Conservation (phyloP, 225 moss, liverwort and hornwort species). For the Thuidium tamariscinum region DNA sequence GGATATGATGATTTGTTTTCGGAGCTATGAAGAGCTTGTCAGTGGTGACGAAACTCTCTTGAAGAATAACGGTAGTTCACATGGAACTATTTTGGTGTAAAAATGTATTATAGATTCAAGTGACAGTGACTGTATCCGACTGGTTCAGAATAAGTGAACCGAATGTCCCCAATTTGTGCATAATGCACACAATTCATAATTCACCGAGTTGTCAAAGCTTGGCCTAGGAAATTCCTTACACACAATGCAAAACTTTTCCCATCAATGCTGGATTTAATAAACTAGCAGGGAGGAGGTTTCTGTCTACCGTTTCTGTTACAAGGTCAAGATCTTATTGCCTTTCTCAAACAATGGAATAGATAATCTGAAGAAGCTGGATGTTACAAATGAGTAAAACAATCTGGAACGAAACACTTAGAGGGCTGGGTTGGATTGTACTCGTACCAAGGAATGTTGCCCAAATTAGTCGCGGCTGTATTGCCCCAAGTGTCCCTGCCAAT, state of each 20-base stretch:
- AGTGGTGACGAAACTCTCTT: background rate
- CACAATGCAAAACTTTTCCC: background rate
- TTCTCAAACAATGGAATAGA: background rate
- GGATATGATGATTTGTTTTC: background rate
- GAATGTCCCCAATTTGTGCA: background rate
- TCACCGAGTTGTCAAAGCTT: background rate
- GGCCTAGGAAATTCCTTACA: background rate
- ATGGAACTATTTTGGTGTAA: background rate
- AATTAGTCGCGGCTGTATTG: background rate
- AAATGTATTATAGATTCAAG: background rate
- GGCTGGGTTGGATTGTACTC: background rate
- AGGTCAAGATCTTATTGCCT: background rate
- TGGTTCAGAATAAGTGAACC: background rate
- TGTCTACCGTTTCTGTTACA: background rate
- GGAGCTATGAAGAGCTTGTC: background rate
- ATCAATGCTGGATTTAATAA: background rate
- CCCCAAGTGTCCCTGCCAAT: background rate
- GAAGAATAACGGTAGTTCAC: background rate
- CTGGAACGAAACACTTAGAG: background rate
- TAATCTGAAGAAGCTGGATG: background rate
- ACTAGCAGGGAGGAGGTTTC: background rate
- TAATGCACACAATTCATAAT: background rate
- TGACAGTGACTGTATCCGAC: background rate
- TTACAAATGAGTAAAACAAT: background rate
- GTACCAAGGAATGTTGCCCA: background rate